Conservation (phyloP, 2,329 filamentous ascomycete species). For the Penicillium sp. region DNA sequence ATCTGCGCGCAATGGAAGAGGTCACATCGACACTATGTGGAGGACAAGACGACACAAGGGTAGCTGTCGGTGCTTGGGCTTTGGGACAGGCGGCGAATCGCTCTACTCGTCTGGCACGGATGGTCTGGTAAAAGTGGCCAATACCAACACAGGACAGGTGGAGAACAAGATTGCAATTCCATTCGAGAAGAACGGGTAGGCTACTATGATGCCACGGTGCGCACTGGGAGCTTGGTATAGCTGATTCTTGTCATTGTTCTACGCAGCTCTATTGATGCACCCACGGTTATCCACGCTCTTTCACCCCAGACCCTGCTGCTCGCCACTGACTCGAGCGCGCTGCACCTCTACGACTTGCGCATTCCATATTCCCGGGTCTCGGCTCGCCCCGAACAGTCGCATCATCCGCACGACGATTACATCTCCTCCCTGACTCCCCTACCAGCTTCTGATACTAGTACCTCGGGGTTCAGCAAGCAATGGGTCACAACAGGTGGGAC, state of each 20-base stretch:
- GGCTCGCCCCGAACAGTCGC: conserved; percentile 67
- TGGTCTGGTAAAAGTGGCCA: conserved; percentile 58
- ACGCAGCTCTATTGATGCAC: conserved; percentile 59
- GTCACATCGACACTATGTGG: conserved; percentile 77
- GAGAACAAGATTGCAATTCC: conserved; percentile 77
- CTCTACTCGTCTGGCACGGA: conserved; percentile 57
- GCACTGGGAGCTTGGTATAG: neutral
- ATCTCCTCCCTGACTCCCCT: conserved; percentile 81
- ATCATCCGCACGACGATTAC: conserved; percentile 87
- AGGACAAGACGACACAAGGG: conserved; percentile 85
- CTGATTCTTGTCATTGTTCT: conserved; percentile 26
- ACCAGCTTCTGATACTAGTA: conserved; percentile 71
- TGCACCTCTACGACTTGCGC: conserved; percentile 83
- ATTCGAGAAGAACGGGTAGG: conserved; percentile 38
- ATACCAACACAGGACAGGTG: conserved; percentile 58
- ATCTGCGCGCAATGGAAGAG: conserved; percentile 56
- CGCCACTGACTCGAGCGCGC: conserved; percentile 79
- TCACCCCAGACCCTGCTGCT: conserved; percentile 84
- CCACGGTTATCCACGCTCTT: conserved; percentile 73
- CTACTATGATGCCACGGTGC: neutral
- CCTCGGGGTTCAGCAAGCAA: conserved; percentile 85
- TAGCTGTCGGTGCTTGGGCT: conserved; percentile 77
- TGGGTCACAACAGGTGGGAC: conserved; percentile 92
- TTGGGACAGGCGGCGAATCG: conserved; percentile 69
- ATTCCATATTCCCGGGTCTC: conserved; percentile 50